Evolutionary conservation across 331 rosid genomes (phyloP).

Genomic region (Acacia pycnantha): DNA sequence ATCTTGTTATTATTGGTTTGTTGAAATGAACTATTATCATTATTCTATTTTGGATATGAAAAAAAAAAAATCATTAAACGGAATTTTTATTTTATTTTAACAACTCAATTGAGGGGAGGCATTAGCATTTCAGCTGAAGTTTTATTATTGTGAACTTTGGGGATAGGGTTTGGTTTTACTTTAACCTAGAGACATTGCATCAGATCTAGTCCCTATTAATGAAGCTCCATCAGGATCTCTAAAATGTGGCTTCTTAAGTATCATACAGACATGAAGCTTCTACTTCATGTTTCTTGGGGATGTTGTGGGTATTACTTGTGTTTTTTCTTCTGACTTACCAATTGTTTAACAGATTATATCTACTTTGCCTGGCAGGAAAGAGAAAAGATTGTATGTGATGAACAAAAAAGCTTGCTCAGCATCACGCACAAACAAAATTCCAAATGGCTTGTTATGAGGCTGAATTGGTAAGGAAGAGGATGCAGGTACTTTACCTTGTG

Average conservation of each 20-base stretch:
- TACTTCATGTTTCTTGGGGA: neutral
- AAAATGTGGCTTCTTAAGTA: neutral
- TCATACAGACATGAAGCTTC: neutral
- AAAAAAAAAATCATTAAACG: too few relatives aligned
- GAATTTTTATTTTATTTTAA: too few relatives aligned
- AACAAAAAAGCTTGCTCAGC: slow-evolving; percentile 90
- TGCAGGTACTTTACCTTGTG: slow-evolving; percentile 64
- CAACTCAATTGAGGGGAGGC: neutral
- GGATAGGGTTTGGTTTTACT: too few relatives aligned
- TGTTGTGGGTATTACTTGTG: neutral
- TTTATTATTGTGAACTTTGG: too few relatives aligned
- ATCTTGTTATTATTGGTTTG: too few relatives aligned
- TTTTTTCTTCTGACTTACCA: neutral
- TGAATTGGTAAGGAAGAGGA: slow-evolving; percentile 84
- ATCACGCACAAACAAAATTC: slow-evolving; percentile 86
- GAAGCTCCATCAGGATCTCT: neutral
- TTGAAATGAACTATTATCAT: too few relatives aligned
- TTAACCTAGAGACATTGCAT: neutral
- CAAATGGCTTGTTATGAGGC: slow-evolving; percentile 88
- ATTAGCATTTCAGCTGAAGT: too few relatives aligned
- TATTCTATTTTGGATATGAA: too few relatives aligned
- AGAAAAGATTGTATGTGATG: slow-evolving; percentile 84
- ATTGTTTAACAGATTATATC: neutral
- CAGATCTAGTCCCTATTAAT: neutral
- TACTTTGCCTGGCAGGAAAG: slow-evolving; percentile 62